These are phyloP conservation scores for Clonostachys rosea DNA, from an alignment of 2,329 filamentous ascomycete species.

Conservation along the genomic window DNA sequence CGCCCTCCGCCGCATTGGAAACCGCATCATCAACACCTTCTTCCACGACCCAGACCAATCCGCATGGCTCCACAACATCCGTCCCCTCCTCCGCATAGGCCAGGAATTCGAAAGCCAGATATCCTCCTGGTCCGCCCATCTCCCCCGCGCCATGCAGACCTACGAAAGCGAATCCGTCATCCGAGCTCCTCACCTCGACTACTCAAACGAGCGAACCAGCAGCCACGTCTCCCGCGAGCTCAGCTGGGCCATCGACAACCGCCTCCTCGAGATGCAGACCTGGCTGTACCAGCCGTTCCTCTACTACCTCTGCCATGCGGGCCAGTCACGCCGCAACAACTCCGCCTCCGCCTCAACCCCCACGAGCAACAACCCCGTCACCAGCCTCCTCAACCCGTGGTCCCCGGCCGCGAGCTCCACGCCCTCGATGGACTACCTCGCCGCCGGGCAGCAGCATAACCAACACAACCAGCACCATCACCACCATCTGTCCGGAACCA, in stretches of 20 bases:
- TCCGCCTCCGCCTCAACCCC: background rate
- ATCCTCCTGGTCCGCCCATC: constrained; percentile 11
- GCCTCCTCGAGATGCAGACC: constrained; percentile 13
- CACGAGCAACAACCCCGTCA: constrained; percentile 1
- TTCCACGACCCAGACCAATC: constrained; percentile 2
- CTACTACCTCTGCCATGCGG: constrained; percentile 10
- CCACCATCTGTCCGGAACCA: background rate
- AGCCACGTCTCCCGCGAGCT: constrained; percentile 11
- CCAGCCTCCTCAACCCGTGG: constrained; percentile 8
- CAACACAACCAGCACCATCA: background rate
- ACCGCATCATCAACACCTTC: constrained; percentile 26
- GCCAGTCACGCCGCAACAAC: background rate
- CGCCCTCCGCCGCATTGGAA: constrained; percentile 31
- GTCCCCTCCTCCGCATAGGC: constrained; percentile 10
- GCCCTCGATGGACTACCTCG: background rate
- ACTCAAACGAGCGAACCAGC: constrained; percentile 3
- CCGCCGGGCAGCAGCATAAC: background rate
- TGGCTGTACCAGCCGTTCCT: constrained; percentile 12
- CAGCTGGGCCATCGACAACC: constrained; percentile 13
- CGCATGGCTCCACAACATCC: constrained; percentile 9
- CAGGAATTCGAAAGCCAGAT: constrained; percentile 14
- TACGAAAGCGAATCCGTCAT: constrained; percentile 8
- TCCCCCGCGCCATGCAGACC: constrained; percentile 9
- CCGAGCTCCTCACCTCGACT: constrained; percentile 5
- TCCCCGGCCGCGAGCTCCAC: constrained; percentile 1